Conservation (phyloP, 2,329 filamentous ascomycete species). For the Colletotrichum costaricense region DNA sequence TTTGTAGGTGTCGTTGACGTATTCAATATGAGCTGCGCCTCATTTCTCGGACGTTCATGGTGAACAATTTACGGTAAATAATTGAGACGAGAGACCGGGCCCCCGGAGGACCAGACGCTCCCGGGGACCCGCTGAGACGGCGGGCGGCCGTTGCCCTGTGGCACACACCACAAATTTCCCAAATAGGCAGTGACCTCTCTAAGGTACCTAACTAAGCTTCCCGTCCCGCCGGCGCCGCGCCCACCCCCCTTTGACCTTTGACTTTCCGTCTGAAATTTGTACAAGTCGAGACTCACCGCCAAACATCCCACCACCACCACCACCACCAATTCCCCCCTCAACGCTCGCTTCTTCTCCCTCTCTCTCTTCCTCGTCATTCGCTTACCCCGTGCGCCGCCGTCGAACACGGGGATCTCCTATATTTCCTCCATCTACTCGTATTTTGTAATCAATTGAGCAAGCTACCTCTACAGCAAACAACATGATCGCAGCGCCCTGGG, state of each 20-base stretch:
- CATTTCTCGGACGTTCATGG: background rate
- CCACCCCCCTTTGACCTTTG: background rate
- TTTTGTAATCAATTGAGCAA: constrained; percentile 2
- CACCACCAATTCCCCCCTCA: background rate
- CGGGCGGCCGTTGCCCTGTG: background rate
- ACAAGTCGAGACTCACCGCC: constrained; percentile 28
- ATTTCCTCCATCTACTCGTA: background rate
- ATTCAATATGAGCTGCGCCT: background rate
- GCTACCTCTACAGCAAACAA: background rate
- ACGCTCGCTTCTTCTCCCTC: background rate
- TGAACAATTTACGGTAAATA: background rate
- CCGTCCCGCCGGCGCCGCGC: background rate
- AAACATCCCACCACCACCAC: constrained; percentile 8
- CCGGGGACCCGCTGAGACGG: constrained; percentile 5
- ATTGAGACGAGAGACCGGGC: no score
- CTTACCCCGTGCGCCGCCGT: background rate
- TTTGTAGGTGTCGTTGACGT: background rate
- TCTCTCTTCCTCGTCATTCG: background rate
- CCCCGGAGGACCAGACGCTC: background rate
- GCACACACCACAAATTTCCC: constrained; percentile 11
- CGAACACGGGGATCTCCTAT: background rate
- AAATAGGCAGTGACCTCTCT: constrained; percentile 22
- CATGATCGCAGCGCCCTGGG: constrained; percentile 47
- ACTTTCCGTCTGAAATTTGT: constrained; percentile 15
- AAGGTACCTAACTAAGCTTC: background rate